Evolutionary conservation across 805 yeast species (phyloP).

Genomic region (Monosporozyma yasuniensis): DNA sequence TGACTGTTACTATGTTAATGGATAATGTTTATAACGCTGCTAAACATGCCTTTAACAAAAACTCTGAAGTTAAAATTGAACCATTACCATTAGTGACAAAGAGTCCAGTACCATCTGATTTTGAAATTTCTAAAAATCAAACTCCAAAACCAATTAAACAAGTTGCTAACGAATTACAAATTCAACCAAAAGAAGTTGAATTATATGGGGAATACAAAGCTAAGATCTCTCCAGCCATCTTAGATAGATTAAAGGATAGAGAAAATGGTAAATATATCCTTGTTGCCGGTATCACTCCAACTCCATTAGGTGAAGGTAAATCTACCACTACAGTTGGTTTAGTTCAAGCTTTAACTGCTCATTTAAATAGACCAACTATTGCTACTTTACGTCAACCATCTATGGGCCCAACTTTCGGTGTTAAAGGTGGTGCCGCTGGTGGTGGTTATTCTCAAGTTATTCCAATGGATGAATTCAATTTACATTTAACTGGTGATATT

Average conservation of each 20-base stretch:
- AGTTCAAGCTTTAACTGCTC: slow-evolving; percentile 95
- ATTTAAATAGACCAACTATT: slow-evolving; percentile 68
- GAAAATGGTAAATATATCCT: slow-evolving; percentile 79
- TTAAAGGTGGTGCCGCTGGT: slow-evolving; percentile 99
- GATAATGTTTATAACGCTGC: slow-evolving; percentile 80
- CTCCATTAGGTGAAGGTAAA: slow-evolving; percentile 97
- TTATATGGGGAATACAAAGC: slow-evolving; percentile 86
- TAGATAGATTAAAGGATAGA: slow-evolving; percentile 54
- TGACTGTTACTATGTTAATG: slow-evolving; percentile 95
- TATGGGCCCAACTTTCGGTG: slow-evolving; percentile 98
- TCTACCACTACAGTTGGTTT: slow-evolving; percentile 93
- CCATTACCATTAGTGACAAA: slow-evolving; percentile 48
- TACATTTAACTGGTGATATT: slow-evolving; percentile 96
- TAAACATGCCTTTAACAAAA: slow-evolving; percentile 38
- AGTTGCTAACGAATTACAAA: slow-evolving; percentile 77
- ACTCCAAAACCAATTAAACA: slow-evolving; percentile 70
- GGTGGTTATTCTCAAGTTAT: slow-evolving; percentile 97
- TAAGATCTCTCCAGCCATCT: slow-evolving; percentile 62
- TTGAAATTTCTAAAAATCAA: slow-evolving; percentile 82
- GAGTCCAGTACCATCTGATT: slow-evolving; percentile 83
- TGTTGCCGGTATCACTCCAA: slow-evolving; percentile 96
- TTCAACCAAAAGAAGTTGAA: slow-evolving; percentile 70
- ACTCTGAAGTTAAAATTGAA: slow-evolving; percentile 37
- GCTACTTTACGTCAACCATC: slow-evolving; percentile 97
- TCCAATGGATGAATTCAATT: slow-evolving; percentile 97